A percentile compares a stretch with the other conserved stretches of the same genome.
Conservation (phyloP, 179 eudicot genomes). For the Silene vulgaris region DNA sequence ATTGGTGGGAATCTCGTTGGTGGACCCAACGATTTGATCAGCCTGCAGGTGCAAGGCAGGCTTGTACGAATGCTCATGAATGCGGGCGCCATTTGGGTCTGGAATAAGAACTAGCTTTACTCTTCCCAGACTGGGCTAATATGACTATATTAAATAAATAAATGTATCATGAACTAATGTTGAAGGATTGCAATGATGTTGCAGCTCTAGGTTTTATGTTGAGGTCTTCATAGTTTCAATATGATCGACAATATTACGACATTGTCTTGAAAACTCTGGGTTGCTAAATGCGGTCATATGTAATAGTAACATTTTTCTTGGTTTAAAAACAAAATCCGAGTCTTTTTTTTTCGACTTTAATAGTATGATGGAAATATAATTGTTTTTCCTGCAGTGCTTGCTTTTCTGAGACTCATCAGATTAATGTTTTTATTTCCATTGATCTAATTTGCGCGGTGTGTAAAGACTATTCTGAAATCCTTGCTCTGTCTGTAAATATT, state of each 20-base stretch:
- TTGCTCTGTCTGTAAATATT: too few relatives aligned
- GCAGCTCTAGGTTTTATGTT: background rate
- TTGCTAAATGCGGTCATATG: too few relatives aligned
- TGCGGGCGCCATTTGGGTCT: conserved; percentile 56
- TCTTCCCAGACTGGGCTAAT: background rate
- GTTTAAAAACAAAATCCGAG: background rate
- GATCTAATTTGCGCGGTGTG: too few relatives aligned
- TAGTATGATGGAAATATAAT: background rate
- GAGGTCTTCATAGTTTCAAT: conserved; percentile 14
- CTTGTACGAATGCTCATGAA: conserved; percentile 47
- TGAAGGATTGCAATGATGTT: conserved; percentile 2
- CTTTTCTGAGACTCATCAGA: conserved; percentile 6
- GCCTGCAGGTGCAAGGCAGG: conserved; percentile 54
- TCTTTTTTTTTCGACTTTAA: background rate
- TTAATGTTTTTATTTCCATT: background rate
- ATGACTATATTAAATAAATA: background rate
- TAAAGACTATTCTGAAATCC: too few relatives aligned
- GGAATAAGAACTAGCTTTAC: conserved; percentile 24
- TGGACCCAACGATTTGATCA: conserved; percentile 58
- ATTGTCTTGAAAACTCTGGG: too few relatives aligned
- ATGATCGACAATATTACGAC: too few relatives aligned
- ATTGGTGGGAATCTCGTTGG: conserved; percentile 55
- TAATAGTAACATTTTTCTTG: background rate
- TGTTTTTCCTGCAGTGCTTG: conserved; percentile 3
- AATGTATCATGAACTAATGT: background rate